Conservation (phyloP, 2,329 filamentous ascomycete species). For the Fusarium sp. region DNA sequence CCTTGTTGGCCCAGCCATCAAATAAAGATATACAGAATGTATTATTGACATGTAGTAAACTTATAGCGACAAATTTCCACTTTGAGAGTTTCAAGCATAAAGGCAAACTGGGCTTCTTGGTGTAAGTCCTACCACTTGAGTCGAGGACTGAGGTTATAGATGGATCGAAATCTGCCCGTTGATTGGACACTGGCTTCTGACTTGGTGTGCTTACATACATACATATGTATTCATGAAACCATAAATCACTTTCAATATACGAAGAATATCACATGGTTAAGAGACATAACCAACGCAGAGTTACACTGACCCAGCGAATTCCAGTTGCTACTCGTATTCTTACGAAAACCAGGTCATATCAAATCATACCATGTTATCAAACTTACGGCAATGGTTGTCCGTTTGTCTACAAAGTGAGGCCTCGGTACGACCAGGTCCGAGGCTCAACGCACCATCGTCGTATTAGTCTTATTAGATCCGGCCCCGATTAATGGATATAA, state of each 20-base stretch:
- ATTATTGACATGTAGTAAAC: not conserved
- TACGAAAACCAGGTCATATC: not conserved
- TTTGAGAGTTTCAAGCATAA: not conserved
- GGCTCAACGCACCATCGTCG: not conserved
- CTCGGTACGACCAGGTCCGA: slow-evolving; percentile 4
- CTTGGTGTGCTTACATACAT: not conserved
- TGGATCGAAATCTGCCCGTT: not conserved
- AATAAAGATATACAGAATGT: not conserved
- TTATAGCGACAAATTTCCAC: not conserved
- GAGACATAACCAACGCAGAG: not conserved
- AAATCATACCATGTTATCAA: not conserved
- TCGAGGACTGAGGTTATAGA: not conserved
- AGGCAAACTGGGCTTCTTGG: not conserved
- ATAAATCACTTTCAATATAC: not conserved
- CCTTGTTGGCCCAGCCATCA: not conserved
- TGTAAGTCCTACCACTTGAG: not conserved
- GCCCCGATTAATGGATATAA: not conserved
- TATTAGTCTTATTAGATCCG: not conserved
- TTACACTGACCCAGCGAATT: not conserved
- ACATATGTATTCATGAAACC: not conserved
- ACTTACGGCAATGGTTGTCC: not conserved
- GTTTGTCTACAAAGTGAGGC: not conserved
- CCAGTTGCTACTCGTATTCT: not conserved
- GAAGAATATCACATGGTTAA: not conserved
- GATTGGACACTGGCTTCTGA: not conserved